These are phyloP conservation scores for Kwoniella dendrophila DNA, from an alignment of 768 basidiomycete genomes.

Conservation along the genomic window DNA sequence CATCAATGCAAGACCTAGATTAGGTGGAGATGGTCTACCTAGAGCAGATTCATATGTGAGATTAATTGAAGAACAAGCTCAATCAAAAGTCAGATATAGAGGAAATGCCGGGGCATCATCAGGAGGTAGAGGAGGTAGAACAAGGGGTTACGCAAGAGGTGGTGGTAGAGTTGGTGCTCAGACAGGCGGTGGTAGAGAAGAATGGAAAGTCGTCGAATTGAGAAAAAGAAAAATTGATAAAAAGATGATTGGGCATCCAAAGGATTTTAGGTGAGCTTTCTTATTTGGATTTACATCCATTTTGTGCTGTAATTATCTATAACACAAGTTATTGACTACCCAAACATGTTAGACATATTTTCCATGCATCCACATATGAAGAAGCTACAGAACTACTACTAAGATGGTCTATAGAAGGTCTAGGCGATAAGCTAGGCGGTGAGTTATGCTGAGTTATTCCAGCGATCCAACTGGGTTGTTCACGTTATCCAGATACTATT, in stretches of 20 bases:
- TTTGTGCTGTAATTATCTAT: constrained; percentile 1
- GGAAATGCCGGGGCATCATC: neutral
- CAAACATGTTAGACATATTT: constrained; percentile 51
- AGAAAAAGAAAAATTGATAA: constrained; percentile 49
- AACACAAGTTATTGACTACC: neutral
- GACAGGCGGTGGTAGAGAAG: constrained; percentile 13
- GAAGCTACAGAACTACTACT: constrained; percentile 54
- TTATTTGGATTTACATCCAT: neutral
- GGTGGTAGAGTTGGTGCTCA: constrained; percentile 16
- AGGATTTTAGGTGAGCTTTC: constrained; percentile 50
- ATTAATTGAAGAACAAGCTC: neutral
- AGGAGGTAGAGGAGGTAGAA: constrained; percentile 14
- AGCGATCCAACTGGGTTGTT: neutral
- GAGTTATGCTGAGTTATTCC: constrained; percentile 14
- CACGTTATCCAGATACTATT: neutral
- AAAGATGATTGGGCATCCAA: constrained; percentile 46
- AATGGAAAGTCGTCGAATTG: constrained; percentile 26
- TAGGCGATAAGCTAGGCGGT: constrained; percentile 55
- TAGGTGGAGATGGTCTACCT: constrained; percentile 3
- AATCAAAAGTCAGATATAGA: neutral
- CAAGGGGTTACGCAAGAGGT: constrained; percentile 9
- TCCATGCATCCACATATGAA: constrained; percentile 51
- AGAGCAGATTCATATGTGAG: constrained; percentile 5
- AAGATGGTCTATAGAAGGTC: constrained; percentile 53
- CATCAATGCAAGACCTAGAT: constrained; percentile 2